These are phyloP conservation scores for Bassia scoparia DNA, from an alignment of 148 eudicot genomes.

Conservation along the genomic window DNA sequence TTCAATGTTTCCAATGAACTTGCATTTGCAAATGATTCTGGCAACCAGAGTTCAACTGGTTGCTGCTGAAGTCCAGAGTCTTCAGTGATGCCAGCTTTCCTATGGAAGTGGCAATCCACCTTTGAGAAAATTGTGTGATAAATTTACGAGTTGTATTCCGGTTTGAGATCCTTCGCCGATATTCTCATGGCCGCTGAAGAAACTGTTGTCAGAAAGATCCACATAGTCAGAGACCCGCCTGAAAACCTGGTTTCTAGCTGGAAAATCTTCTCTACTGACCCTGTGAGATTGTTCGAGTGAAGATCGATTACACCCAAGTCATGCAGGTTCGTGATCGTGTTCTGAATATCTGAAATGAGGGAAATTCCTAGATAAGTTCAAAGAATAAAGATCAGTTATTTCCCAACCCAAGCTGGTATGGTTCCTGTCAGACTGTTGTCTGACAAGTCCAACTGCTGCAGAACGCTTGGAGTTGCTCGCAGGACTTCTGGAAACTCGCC, in stretches of 20 bases:
- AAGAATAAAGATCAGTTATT: slow-evolving; percentile 30
- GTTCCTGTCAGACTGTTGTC: slow-evolving; percentile 42
- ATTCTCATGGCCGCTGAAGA: slow-evolving; percentile 38
- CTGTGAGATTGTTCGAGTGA: slow-evolving; percentile 51
- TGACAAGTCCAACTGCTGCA: slow-evolving; percentile 49
- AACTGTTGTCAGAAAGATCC: slow-evolving; percentile 45
- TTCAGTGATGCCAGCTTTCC: slow-evolving; percentile 32
- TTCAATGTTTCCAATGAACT: slow-evolving; percentile 39
- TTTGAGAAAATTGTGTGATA: slow-evolving; percentile 35
- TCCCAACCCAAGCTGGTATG: slow-evolving; percentile 51
- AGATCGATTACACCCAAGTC: slow-evolving; percentile 40
- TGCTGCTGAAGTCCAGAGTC: slow-evolving; percentile 51
- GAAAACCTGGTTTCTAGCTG: slow-evolving; percentile 27
- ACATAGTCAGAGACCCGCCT: slow-evolving; percentile 30
- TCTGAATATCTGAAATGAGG: slow-evolving; percentile 38
- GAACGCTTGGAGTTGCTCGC: slow-evolving; percentile 18
- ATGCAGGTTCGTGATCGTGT: slow-evolving; percentile 28
- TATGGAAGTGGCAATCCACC: slow-evolving; percentile 36
- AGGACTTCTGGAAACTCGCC: slow-evolving; percentile 36
- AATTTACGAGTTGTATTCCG: slow-evolving; percentile 29
- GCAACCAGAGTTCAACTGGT: slow-evolving; percentile 36
- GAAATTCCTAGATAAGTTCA: slow-evolving; percentile 49
- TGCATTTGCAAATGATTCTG: slow-evolving; percentile 33
- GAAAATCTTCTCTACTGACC: slow-evolving; percentile 37
- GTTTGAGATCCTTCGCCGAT: slow-evolving; percentile 34